Evolutionary conservation across 2,329 filamentous ascomycete genomes (phyloP).

Genomic region (Aspergillus vadensis): DNA sequence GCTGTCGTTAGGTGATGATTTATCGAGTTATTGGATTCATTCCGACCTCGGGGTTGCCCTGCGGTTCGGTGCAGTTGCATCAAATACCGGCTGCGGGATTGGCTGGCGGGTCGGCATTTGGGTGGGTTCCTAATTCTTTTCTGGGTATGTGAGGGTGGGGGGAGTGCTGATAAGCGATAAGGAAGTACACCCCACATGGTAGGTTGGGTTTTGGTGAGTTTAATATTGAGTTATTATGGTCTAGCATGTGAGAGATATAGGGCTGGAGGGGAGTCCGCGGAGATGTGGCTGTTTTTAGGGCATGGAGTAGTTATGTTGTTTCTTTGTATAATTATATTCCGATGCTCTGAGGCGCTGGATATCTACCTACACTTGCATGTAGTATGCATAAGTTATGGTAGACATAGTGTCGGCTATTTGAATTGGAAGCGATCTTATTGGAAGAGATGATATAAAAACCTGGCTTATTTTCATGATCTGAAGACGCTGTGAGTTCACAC

Average conservation of each 20-base stretch:
- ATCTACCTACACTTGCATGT: too few relatives aligned
- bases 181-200: neutral
- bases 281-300: neutral
- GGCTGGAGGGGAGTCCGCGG: neutral
- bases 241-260: too few relatives aligned
- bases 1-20: neutral
- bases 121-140: neutral
- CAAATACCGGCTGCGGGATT: neutral
- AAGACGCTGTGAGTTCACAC: too few relatives aligned
- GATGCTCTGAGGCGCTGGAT: too few relatives aligned
- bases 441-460: too few relatives aligned
- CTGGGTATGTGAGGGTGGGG: neutral
- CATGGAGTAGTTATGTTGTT: too few relatives aligned
- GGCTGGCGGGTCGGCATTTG: neutral
- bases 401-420: too few relatives aligned
- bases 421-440: too few relatives aligned
- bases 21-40: too few relatives aligned
- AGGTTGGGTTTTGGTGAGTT: neutral
- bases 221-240: neutral
- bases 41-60: neutral
- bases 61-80: neutral
- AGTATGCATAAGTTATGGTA: too few relatives aligned
- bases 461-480: too few relatives aligned
- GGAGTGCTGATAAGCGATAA: neutral
- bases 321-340: too few relatives aligned